phyloP scores from a whole-genome alignment of 306 rosid species.

The Mimosa pudica region DNA sequence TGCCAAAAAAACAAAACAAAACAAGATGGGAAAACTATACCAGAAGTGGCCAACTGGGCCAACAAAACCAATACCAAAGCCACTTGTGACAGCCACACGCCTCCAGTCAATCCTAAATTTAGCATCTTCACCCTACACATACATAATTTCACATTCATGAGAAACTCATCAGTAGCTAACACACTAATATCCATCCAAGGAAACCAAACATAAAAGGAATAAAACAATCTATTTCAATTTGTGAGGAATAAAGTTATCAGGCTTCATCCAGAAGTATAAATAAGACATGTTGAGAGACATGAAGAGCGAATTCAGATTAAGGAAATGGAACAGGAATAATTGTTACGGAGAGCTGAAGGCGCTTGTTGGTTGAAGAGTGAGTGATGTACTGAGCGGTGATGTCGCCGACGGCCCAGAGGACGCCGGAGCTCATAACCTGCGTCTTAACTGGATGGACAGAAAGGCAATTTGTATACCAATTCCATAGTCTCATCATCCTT shows the following conservation, averaged over 20 bases:
- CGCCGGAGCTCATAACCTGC: constrained; percentile 68
- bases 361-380: constrained; percentile 49
- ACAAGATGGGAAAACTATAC: constrained; percentile 44
- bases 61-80: constrained; percentile 77
- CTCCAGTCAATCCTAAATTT: constrained; percentile 60
- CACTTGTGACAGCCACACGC: constrained; percentile 76
- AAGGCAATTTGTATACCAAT: constrained; percentile 76
- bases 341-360: constrained; percentile 52
- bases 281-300: background rate
- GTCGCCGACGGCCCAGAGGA: constrained; percentile 81
- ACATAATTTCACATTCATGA: background rate
- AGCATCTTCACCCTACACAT: constrained; percentile 39
- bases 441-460: constrained; percentile 75
- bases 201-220: background rate
- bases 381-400: constrained; percentile 77
- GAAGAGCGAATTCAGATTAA: background rate
- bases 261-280: background rate
- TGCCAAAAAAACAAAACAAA: background rate
- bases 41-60: constrained; percentile 94
- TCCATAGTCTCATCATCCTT: constrained; percentile 63
- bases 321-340: background rate
- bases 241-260: no score
- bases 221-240: no score
- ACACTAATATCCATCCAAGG: constrained; percentile 12
- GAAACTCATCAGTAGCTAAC: background rate